Evolutionary conservation across 805 yeast species (phyloP).

Genomic region (Pichia membranifaciens): DNA sequence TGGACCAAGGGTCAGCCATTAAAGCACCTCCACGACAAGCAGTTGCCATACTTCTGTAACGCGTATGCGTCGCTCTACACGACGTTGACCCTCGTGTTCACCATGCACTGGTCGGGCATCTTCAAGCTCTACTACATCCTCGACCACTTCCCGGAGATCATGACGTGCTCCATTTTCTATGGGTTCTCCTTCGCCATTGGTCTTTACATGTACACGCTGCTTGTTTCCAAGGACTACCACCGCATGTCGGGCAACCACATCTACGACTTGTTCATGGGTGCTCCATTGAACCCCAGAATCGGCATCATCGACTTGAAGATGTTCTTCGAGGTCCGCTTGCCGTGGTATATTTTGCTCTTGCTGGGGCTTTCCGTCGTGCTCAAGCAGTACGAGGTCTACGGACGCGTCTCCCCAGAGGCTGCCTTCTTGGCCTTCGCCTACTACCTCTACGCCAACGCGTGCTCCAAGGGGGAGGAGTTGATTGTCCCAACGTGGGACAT

Average conservation of each 20-base stretch:
- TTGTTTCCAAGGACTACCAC: constrained; percentile 69
- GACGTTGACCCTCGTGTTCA: constrained; percentile 50
- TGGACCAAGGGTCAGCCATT: constrained; percentile 96
- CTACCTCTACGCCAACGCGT: constrained; percentile 93
- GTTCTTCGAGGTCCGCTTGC: constrained; percentile 96
- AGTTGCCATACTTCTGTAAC: constrained; percentile 88
- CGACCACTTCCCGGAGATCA: constrained; percentile 83
- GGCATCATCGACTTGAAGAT: constrained; percentile 91
- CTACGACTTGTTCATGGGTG: constrained; percentile 95
- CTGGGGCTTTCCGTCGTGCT: constrained; percentile 67
- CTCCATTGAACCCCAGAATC: constrained; percentile 91
- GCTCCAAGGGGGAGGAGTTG: constrained; percentile 95
- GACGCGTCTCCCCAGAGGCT: constrained; percentile 73
- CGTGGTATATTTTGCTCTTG: constrained; percentile 89
- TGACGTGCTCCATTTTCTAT: constrained; percentile 81
- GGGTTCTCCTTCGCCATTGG: constrained; percentile 67
- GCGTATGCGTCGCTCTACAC: constrained; percentile 82
- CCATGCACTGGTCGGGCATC: constrained; percentile 65
- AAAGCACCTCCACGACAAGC: constrained; percentile 69
- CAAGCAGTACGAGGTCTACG: constrained; percentile 77
- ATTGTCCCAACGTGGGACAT: constrained; percentile 99
- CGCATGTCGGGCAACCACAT: constrained; percentile 87
- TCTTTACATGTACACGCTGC: constrained; percentile 64
- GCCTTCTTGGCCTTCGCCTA: constrained; percentile 72
- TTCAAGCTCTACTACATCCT: constrained; percentile 70